Evolutionary conservation across 208 protist genomes (phyloP), one percentile per base, ranked within the genome.

Genomic region (Acanthamoeba comandoni): DNA sequence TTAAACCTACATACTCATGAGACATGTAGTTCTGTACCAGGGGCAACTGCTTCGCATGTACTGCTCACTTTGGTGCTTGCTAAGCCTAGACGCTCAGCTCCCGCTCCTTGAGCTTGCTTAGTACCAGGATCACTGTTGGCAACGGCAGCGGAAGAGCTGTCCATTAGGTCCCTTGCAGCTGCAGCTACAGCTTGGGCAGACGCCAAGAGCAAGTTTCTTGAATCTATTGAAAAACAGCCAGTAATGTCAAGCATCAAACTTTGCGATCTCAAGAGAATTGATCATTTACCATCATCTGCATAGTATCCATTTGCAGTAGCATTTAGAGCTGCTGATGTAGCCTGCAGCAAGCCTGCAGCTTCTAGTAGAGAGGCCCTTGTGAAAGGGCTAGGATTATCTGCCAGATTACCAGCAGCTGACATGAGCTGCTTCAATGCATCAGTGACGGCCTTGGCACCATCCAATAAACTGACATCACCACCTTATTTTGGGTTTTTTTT

Each of bases 391-490:
- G 82, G 82, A 49, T 89, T 89, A 64, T 91, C 85, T 52, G 85
- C 85, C 7, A 91, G 39, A 64, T 91, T 69, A 52, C 67, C 67
- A 35, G 85, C 85, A 12, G 62, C 65, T 51, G 17, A 55, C 85
- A 91, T 91, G 29, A 91, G 85, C 48, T 91, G 39, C 67, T 79
- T 91, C 35, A 79, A 53, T 0, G 85, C 85, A 31, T 75, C 85
- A 31, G 65, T 69, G 22, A 91, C 85, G 29, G 82, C 82, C 82
- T 89, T 89, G 62, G 82, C 82, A 48, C 82, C 82, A 26, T 89
- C 82, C 29, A 89, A 52, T 24, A 89, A 64, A 24, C 49, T 64
- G 82, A 89, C 58, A 52, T 89, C 82, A 57, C 82, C 82, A 43
- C 82, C 77, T 35, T 84, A n/a, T n/a, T n/a, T n/a, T n/a, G n/a